Conservation (phyloP, 176 grass and related monocot species). For the Musa acuminata region DNA sequence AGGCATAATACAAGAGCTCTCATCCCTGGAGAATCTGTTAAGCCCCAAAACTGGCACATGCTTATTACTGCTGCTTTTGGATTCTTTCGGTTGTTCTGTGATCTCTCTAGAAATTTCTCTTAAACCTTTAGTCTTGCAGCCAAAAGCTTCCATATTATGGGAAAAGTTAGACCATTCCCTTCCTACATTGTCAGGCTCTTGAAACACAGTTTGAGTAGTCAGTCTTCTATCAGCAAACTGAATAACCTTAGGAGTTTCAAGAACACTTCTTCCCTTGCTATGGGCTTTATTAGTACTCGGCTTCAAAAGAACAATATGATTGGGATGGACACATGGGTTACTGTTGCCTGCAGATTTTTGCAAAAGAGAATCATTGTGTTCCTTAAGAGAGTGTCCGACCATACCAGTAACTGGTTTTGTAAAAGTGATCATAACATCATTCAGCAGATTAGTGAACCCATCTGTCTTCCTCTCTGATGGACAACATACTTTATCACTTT, state of each 20-base stretch:
- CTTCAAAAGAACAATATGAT: conserved; percentile 7
- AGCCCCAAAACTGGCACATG: not conserved
- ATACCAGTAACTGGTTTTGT: conserved; percentile 25
- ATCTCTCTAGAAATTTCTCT: not conserved
- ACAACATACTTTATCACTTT: not conserved
- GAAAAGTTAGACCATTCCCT: not conserved
- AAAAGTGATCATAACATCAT: conserved; percentile 15
- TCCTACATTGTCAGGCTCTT: not conserved
- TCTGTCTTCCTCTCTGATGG: not conserved
- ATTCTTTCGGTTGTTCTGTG: not conserved
- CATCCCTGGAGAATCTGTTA: not conserved
- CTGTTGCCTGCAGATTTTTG: not conserved
- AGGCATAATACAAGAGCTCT: not conserved
- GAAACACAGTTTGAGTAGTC: not conserved
- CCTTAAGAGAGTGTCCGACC: conserved; percentile 29
- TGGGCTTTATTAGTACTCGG: not conserved
- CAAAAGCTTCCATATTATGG: not conserved
- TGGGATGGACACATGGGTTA: not conserved
- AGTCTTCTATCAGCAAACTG: not conserved
- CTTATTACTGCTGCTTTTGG: not conserved
- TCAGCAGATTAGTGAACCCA: not conserved
- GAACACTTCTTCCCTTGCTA: not conserved
- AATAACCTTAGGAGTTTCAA: not conserved
- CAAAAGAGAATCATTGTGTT: conserved; percentile 17
- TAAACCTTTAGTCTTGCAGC: not conserved